These are phyloP conservation scores for Eragrostis tef DNA, from an alignment of 202 grass and related monocot genomes.

Conservation along the genomic window DNA sequence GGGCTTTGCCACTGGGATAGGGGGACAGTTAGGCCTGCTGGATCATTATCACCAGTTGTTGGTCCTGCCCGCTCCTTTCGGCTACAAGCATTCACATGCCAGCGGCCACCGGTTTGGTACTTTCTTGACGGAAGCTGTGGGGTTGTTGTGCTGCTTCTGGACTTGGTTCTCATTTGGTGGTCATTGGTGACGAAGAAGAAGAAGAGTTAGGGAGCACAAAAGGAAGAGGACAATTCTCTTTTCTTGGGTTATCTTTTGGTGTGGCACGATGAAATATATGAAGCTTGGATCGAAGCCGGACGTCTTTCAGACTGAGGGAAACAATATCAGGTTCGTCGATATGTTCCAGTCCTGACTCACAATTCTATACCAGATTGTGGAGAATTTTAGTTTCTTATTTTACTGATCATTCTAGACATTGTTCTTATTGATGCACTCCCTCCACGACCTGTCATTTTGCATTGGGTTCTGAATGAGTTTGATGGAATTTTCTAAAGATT, in stretches of 20 bases:
- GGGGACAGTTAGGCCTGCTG: slow-evolving; percentile 55
- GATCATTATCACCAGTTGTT: slow-evolving; percentile 61
- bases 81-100: slow-evolving; percentile 53
- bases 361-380: slow-evolving; percentile 3
- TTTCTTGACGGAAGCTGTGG: slow-evolving; percentile 55
- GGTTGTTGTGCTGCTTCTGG: slow-evolving; percentile 49
- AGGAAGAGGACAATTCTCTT: background rate
- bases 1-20: slow-evolving; percentile 51
- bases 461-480: background rate
- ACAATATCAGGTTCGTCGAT: slow-evolving; percentile 66
- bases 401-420: background rate
- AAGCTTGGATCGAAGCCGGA: slow-evolving; percentile 98
- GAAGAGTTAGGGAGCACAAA: slow-evolving; percentile 9
- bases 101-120: slow-evolving; percentile 46
- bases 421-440: slow-evolving; percentile 22
- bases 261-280: slow-evolving; percentile 93
- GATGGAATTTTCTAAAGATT: slow-evolving; percentile 8
- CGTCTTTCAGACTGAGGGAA: slow-evolving; percentile 82
- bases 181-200: slow-evolving; percentile 26
- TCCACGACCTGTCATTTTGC: background rate
- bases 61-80: slow-evolving; percentile 47
- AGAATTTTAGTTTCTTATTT: background rate
- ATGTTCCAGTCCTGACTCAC: slow-evolving; percentile 30
- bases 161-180: slow-evolving; percentile 24
- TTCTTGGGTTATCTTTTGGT: slow-evolving; percentile 24